These are phyloP conservation scores for Eutrema japonicum DNA, from an alignment of 345 rosid genomes.

Conservation along the genomic window DNA sequence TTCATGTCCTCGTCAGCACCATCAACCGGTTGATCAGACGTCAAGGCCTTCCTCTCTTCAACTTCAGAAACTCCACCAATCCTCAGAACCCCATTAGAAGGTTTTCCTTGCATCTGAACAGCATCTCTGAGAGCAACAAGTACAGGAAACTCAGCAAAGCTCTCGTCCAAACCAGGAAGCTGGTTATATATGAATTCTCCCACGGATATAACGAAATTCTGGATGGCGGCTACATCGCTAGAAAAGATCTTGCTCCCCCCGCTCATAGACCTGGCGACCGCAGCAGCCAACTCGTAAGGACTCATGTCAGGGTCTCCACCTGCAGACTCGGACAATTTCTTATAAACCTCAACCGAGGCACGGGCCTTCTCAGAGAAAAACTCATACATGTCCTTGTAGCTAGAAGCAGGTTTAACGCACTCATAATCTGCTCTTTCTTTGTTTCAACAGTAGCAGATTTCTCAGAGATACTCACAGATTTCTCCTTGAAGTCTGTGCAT, in stretches of 20 bases:
- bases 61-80: conserved; percentile 49
- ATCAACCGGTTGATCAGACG: conserved; percentile 12
- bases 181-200: conserved; percentile 76
- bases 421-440: conserved; percentile 51
- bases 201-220: conserved; percentile 62
- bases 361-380: conserved; percentile 53
- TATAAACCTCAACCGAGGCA: conserved; percentile 67
- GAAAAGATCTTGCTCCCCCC: conserved; percentile 56
- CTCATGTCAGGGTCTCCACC: conserved; percentile 64
- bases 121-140: conserved; percentile 60
- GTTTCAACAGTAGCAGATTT: conserved; percentile 53
- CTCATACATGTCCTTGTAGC: too few relatives aligned
- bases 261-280: conserved; percentile 60
- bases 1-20: conserved; percentile 64
- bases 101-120: conserved; percentile 26
- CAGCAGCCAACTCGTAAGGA: conserved; percentile 72
- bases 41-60: conserved; percentile 29
- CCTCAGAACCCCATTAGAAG: conserved; percentile 46
- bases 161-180: conserved; percentile 65
- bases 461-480: conserved; percentile 48
- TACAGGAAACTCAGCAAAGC: conserved; percentile 54
- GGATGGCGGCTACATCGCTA: conserved; percentile 45
- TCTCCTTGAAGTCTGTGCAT: conserved; percentile 68
- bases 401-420: conserved; percentile 32
- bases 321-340: conserved; percentile 53